A percentile compares a stretch with the other conserved stretches of the same genome.
Evolutionary conservation across 208 protist genomes (phyloP).

Genomic region (Trypanosoma caninum): DNA sequence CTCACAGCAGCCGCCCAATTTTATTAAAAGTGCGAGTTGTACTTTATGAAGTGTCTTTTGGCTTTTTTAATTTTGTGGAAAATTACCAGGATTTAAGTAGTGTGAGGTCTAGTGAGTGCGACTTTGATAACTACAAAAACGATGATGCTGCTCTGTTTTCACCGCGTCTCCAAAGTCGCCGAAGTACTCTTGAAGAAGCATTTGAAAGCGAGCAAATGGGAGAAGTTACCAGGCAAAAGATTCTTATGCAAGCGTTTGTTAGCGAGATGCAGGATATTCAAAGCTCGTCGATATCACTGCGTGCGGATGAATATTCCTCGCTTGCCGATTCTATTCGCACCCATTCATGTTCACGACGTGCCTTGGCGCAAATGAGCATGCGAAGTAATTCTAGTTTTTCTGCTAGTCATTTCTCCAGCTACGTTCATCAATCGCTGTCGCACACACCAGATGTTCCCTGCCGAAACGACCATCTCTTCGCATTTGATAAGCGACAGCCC

Average conservation of each 20-base stretch:
- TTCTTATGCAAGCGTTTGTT: conserved; percentile 2
- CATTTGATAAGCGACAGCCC: conserved; percentile 4
- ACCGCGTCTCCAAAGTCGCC: neutral
- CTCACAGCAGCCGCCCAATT: conserved; percentile 14
- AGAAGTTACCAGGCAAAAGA: conserved; percentile 15
- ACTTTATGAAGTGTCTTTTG: too few relatives aligned
- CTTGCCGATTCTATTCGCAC: neutral
- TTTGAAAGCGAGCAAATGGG: neutral
- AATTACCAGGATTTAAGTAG: too few relatives aligned
- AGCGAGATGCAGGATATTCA: neutral
- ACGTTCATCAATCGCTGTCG: conserved; percentile 11
- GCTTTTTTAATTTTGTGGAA: too few relatives aligned
- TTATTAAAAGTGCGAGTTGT: conserved; percentile 6
- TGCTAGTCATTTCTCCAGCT: neutral
- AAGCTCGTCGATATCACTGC: neutral
- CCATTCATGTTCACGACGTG: neutral
- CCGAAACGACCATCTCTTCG: conserved; percentile 18
- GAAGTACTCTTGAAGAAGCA: conserved; percentile 4
- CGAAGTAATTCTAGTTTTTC: neutral
- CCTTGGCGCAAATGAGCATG: neutral
- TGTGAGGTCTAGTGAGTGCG: neutral
- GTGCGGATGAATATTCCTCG: neutral
- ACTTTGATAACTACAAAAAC: neutral
- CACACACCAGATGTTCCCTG: neutral
- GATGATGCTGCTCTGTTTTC: neutral